Conservation (phyloP, 345 rosid species). For the Murraya paniculata region DNA sequence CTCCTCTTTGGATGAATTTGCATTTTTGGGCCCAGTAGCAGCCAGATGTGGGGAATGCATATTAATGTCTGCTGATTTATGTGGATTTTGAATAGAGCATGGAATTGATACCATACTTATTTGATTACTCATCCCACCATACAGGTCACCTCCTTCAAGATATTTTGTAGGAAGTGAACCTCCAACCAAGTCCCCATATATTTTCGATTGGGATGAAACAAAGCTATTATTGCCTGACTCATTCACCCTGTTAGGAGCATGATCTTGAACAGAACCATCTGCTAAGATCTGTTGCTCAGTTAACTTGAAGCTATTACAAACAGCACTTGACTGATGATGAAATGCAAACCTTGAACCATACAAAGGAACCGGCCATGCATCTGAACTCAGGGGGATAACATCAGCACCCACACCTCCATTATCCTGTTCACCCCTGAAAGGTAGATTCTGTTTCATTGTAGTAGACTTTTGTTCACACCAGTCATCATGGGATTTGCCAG, state of each 20-base stretch:
- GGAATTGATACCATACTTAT: constrained; percentile 17
- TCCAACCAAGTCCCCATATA: constrained; percentile 13
- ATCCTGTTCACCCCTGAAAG: constrained; percentile 21
- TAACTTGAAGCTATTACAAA: constrained; percentile 26
- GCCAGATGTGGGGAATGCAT: constrained; percentile 12
- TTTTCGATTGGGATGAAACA: constrained; percentile 16
- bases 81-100: constrained; percentile 14
- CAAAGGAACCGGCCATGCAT: constrained; percentile 40
- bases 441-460: constrained; percentile 13
- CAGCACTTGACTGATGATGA: constrained; percentile 12
- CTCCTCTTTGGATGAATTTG: constrained; percentile 33
- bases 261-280: constrained; percentile 25
- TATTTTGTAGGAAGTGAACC: constrained; percentile 11
- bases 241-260: constrained; percentile 14
- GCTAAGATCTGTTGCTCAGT: constrained; percentile 39
- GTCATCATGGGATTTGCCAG: constrained; percentile 18
- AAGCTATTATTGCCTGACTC: constrained; percentile 8
- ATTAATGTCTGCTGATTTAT: constrained; percentile 15
- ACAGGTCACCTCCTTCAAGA: constrained; percentile 17
- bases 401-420: constrained; percentile 40
- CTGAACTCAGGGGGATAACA: constrained; percentile 42
- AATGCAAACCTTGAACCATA: constrained; percentile 23
- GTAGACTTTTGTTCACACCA: constrained; percentile 12
- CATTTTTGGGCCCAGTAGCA: constrained; percentile 14
- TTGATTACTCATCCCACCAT: constrained; percentile 12